Conservation (phyloP, 192 early-diverging fungal genomes). For the Coemansia sp. region DNA sequence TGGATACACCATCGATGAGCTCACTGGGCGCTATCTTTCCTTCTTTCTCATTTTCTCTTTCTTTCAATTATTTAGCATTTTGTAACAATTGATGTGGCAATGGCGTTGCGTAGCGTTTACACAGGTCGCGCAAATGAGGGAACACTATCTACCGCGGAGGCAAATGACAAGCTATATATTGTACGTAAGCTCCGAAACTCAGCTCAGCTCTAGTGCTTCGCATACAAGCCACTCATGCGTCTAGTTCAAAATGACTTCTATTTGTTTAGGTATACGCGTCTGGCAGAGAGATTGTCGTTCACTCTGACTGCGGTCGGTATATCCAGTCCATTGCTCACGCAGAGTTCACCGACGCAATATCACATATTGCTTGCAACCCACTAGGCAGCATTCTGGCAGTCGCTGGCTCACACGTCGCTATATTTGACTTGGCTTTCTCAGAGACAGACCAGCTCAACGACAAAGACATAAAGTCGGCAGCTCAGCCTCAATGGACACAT, state of each 20-base stretch:
- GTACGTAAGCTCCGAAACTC: slow-evolving; percentile 27
- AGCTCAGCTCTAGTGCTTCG: not conserved
- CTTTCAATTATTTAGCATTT: slow-evolving; percentile 5
- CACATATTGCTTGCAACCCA: slow-evolving; percentile 14
- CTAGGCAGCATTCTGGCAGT: slow-evolving; percentile 29
- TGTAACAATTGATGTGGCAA: slow-evolving; percentile 15
- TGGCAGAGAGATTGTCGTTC: slow-evolving; percentile 44
- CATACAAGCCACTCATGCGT: not conserved
- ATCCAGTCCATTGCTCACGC: slow-evolving; percentile 37
- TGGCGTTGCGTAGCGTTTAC: slow-evolving; percentile 44
- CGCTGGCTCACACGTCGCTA: slow-evolving; percentile 9
- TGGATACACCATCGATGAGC: not conserved
- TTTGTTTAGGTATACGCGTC: slow-evolving; percentile 44
- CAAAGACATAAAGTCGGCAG: not conserved
- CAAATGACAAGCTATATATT: slow-evolving; percentile 29
- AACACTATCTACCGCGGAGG: slow-evolving; percentile 20
- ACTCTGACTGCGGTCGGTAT: slow-evolving; percentile 19
- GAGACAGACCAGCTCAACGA: not conserved
- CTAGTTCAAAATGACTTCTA: not conserved
- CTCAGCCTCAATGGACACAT: slow-evolving; percentile 18
- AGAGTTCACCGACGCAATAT: slow-evolving; percentile 17
- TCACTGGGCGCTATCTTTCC: not conserved
- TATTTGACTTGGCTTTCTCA: slow-evolving; percentile 16
- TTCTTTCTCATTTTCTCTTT: not conserved
- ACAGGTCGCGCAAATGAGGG: slow-evolving; percentile 50